Conservation (phyloP, 768 basidiomycete genomes). For the Boletus pseudo-olivaceus region DNA sequence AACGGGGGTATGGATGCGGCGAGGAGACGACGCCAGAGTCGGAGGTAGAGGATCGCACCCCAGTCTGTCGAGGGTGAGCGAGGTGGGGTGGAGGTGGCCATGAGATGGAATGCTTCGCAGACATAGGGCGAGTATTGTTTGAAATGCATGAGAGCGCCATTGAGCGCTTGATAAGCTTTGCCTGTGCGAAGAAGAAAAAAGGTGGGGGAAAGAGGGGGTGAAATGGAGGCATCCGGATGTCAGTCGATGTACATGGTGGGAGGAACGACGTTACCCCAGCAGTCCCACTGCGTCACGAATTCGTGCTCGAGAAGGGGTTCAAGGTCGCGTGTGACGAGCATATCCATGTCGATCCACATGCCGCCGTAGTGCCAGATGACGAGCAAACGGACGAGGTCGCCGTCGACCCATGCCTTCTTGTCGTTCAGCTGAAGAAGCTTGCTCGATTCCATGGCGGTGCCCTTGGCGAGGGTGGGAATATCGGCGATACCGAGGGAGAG, state of each 20-base stretch:
- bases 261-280: slow-evolving; percentile 64
- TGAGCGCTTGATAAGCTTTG: slow-evolving; percentile 73
- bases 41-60: slow-evolving; percentile 89
- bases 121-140: slow-evolving; percentile 87
- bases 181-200: slow-evolving; percentile 36
- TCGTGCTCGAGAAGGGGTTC: slow-evolving; percentile 87
- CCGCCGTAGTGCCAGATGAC: slow-evolving; percentile 89
- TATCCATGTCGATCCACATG: slow-evolving; percentile 98
- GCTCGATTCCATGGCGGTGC: slow-evolving; percentile 72
- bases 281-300: slow-evolving; percentile 98
- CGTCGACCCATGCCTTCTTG: slow-evolving; percentile 88
- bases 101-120: slow-evolving; percentile 93
- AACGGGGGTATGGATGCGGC: slow-evolving; percentile 75
- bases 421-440: slow-evolving; percentile 61
- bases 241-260: not conserved
- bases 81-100: slow-evolving; percentile 72
- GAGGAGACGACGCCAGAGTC: slow-evolving; percentile 83
- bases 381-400: slow-evolving; percentile 85
- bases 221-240: not conserved
- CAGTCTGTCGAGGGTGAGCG: slow-evolving; percentile 84
- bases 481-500: slow-evolving; percentile 70
- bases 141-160: slow-evolving; percentile 96
- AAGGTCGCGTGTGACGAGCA: slow-evolving; percentile 82
- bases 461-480: slow-evolving; percentile 60
- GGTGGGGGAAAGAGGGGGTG: not conserved